Evolutionary conservation across 805 yeast species (phyloP), one percentile per base, ranked within the genome.

Genomic region (Lachancea thermotolerans): DNA sequence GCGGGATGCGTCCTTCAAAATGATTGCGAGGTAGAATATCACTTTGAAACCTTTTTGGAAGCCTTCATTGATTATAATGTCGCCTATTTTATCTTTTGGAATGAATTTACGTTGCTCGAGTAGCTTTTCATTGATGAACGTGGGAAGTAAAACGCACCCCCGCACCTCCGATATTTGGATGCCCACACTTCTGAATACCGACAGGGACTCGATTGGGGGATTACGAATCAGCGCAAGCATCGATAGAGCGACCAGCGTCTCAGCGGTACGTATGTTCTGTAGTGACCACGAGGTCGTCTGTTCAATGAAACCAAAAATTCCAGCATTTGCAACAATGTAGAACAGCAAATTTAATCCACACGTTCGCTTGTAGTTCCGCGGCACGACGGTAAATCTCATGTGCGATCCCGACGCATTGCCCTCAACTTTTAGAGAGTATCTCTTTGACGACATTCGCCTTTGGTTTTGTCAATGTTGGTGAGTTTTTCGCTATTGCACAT

Each of bases 51-150:
- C 82, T 44, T 71, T 71, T 37, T 47, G 46, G 58, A 86, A 85
- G 0, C 85, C 90, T 60, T 86, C 95, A 57, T 84, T 84, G 21
- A 86, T 79, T 0, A 83, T 75, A 10, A 85, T 60, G 59, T 85
- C 91, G 3, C 75, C 72, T 42, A 85, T 71, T 37, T 69, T 68
- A 38, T 73, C 75, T 33, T 71, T 63, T 0, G 89, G 82, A 10
- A 82, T 71, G 58, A 85, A 82, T 25, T 65, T 47, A 12, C 42
- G 39, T 17, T 45, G 39, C 15, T 32, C 39, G 5, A 56, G 45
- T 27, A 52, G 38, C 3, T 35, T 33, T 2, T 42, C 16, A 37
- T 59, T 58, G 35, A 49, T 27, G 1, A n/a, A 5, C 2, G 34
- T 36, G 2, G 67, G 62, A 6, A 60, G 46, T 14, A 61, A 14